Conservation (phyloP, 2,329 filamentous ascomycete species). For the Paraphoma sp. region DNA sequence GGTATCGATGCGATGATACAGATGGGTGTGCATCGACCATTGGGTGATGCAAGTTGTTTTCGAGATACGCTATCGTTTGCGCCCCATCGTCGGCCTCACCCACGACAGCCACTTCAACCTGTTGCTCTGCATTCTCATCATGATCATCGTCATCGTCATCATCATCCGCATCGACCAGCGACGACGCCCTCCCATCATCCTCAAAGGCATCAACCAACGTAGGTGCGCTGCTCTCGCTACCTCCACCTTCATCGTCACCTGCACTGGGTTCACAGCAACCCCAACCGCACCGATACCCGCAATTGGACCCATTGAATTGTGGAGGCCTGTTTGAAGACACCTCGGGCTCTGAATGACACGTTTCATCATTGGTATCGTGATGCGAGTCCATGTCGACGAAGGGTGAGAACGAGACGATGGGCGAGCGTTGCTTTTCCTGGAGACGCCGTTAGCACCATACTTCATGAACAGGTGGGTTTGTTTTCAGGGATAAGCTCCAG, state of each 20-base stretch:
- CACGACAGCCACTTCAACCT: not conserved
- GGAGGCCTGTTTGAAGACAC: slow-evolving; percentile 20
- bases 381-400: not conserved
- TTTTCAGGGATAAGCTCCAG: too few species aligned
- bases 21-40: not conserved
- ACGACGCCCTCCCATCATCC: slow-evolving; percentile 1
- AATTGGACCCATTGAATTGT: slow-evolving; percentile 29
- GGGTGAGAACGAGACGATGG: not conserved
- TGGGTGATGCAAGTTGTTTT: not conserved
- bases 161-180: not conserved
- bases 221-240: slow-evolving; percentile 5
- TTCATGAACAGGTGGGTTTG: too few species aligned
- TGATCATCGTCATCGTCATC: not conserved
- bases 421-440: too few species aligned
- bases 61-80: not conserved
- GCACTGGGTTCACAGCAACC: slow-evolving; percentile 19
- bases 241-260: slow-evolving; percentile 18
- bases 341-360: slow-evolving; percentile 3
- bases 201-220: slow-evolving; percentile 5
- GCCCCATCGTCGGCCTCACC: not conserved
- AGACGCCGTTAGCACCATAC: too few species aligned
- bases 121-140: slow-evolving; percentile 5
- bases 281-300: slow-evolving; percentile 31
- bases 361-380: not conserved
- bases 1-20: not conserved